Base-by-base conservation (phyloP, 805 yeast species). In the Cyberlindnera subsufficiens region DNA sequence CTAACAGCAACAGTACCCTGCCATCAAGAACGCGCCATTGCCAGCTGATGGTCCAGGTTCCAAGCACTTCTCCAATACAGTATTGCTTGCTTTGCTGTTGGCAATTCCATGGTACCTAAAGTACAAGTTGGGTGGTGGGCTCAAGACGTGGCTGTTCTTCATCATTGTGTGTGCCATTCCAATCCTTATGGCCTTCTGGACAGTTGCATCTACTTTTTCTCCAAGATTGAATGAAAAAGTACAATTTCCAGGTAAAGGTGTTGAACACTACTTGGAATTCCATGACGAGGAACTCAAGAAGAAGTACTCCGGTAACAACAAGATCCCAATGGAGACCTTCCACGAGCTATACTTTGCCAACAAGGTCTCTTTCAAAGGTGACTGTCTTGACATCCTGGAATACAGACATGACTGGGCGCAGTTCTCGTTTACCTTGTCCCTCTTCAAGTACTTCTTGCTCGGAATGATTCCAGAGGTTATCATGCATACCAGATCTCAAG, bases 391-490 rank as follows among this genome's bases (percentile, higher is more conserved):
- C 53, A 74, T 81, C 37, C 59, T 88, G 72, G 96, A 88, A 71
- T 82, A 71, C 69, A 80, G 91, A 66, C 95, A 89, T 58, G 96
- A 88, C 68, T 88, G 96, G 96, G 85, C 89, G 54, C 72, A 71
- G 52, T 88, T 86, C 71, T 66, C 80, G 31, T 88, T 88, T 72
- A 88, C 96, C 35, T 56, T 77, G 46, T 69, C 86, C 29, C 72
- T 88, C 47, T 88, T 80, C 78, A 82, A 74, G 63, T 89, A 73
- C 69, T 89, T 88, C 70, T 65, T 88, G 52, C 74, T 86, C 39
- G 95, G 93, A 38, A 78, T 88, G 85, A 84, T 88, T 51, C 96
- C 96, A 36, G 96, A 88, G 68, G 95, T 88, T 44, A 83, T 88
- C 56, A 63, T 88, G 80, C 96, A 88, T 71, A 82, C 95, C 51